Conservation (phyloP, 768 basidiomycete species). For the Mycena filopes region DNA sequence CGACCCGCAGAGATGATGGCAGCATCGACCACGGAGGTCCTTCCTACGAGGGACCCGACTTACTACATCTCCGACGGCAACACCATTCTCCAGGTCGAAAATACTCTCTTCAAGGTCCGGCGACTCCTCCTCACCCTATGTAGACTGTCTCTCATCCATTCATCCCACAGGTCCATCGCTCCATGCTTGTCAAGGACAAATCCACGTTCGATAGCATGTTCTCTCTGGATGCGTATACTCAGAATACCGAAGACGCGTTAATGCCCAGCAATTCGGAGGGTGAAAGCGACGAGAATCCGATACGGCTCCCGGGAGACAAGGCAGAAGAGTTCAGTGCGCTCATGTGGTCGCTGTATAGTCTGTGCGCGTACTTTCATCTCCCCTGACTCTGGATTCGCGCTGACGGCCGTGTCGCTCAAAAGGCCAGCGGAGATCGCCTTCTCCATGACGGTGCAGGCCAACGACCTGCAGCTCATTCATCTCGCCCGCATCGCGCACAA, state of each 20-base stretch:
- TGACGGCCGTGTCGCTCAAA: slow-evolving; percentile 7
- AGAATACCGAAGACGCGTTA: slow-evolving; percentile 36
- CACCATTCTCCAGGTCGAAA: slow-evolving; percentile 53
- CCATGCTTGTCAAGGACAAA: slow-evolving; percentile 50
- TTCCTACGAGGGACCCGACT: slow-evolving; percentile 40
- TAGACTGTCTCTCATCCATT: slow-evolving; percentile 1
- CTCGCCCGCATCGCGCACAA: slow-evolving; percentile 66
- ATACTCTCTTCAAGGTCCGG: slow-evolving; percentile 57
- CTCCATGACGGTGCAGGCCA: slow-evolving; percentile 51
- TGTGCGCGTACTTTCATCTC: slow-evolving; percentile 53
- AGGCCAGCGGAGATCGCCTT: slow-evolving; percentile 59
- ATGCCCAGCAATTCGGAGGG: slow-evolving; percentile 50
- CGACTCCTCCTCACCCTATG: slow-evolving; percentile 7
- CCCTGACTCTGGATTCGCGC: background rate
- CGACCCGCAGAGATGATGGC: slow-evolving; percentile 20
- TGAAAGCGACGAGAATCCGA: slow-evolving; percentile 60
- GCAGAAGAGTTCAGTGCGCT: slow-evolving; percentile 62
- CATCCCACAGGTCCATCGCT: slow-evolving; percentile 34
- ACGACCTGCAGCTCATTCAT: slow-evolving; percentile 54
- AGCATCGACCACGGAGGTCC: background rate
- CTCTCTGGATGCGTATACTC: slow-evolving; percentile 48
- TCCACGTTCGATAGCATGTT: slow-evolving; percentile 62
- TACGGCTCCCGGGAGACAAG: slow-evolving; percentile 59
- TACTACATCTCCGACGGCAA: slow-evolving; percentile 59
- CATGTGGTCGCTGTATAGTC: slow-evolving; percentile 62